Conservation (phyloP, 73 alveolate species). For the Uronychia setigera region DNA sequence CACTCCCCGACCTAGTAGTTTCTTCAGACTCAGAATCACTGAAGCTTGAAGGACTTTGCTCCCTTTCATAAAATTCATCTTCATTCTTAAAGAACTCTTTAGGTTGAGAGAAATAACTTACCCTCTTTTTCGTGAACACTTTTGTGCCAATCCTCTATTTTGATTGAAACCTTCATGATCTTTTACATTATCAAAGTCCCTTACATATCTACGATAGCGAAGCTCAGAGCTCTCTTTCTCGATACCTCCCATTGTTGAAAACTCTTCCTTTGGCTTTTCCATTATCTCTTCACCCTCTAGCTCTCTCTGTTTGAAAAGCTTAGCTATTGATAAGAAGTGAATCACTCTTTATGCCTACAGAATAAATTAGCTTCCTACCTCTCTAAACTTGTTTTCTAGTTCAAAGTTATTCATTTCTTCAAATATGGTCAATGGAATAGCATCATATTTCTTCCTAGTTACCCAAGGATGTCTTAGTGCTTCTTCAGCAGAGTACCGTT, state of each 20-base stretch:
- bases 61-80: neutral
- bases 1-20: neutral
- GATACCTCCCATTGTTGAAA: too few species aligned
- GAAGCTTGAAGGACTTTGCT: neutral
- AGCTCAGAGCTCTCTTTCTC: neutral
- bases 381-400: constrained; percentile 32
- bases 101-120: neutral
- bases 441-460: constrained; percentile 57
- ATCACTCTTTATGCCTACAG: neutral
- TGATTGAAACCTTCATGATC: neutral
- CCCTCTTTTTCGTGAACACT: neutral
- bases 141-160: neutral
- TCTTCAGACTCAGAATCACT: neutral
- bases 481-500: constrained; percentile 74
- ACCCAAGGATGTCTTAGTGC: constrained; percentile 91
- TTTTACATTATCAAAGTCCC: neutral
- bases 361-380: neutral
- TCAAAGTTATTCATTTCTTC: constrained; percentile 64
- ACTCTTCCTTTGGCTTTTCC: neutral
- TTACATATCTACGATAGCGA: neutral
- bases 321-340: neutral
- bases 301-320: neutral
- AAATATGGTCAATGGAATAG: constrained; percentile 76
- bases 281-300: neutral
- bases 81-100: neutral